Percentiles rank a stretch among this genome's conserved stretches.
phyloP scores from a whole-genome alignment of 2,329 filamentous ascomycete species.

The Colletotrichum viniferum region DNA sequence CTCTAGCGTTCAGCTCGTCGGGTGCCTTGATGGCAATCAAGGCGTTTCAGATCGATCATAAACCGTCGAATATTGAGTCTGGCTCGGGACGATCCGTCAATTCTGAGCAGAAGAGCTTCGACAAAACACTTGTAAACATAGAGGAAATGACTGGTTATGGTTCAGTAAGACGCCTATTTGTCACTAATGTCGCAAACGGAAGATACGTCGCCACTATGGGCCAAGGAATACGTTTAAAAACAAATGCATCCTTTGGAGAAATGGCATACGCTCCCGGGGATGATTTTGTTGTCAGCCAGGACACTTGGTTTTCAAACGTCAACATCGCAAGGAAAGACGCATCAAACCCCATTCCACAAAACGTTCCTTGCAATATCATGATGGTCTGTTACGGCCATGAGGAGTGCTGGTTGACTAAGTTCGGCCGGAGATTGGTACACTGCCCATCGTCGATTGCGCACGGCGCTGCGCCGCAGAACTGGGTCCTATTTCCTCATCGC shows the following conservation, averaged over 20 bases:
- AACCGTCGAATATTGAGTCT: no score
- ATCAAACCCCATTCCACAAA: fast-evolving
- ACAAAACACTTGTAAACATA: no score
- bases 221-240: no score
- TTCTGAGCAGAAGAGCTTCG: no score
- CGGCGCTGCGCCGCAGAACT: fast-evolving
- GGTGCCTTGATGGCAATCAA: neutral
- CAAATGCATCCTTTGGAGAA: no score
- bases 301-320: neutral
- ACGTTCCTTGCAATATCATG: neutral
- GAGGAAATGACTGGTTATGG: no score
- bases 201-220: neutral
- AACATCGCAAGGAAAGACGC: neutral
- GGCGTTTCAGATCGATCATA: no score
- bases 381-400: neutral
- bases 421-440: neutral
- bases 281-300: neutral
- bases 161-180: neutral
- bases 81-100: no score
- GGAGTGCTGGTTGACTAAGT: neutral
- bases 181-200: neutral
- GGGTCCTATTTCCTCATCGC: neutral
- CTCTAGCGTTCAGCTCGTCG: neutral
- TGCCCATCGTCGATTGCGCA: neutral
- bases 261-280: neutral